Conservation (phyloP, 371 early-diverging fungal species). For the Lichtheimia corymbifera region DNA sequence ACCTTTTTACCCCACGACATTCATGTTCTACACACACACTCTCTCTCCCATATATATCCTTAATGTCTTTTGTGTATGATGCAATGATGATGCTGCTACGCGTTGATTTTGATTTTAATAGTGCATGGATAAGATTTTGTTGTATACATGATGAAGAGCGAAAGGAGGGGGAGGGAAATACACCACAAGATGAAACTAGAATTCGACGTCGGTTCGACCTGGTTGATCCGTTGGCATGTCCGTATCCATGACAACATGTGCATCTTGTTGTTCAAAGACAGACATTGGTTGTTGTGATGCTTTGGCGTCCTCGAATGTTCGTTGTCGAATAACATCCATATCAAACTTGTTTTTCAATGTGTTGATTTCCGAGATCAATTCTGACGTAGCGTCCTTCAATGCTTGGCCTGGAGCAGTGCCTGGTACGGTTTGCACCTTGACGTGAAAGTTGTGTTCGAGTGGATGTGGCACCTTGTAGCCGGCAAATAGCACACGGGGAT, state of each 20-base stretch:
- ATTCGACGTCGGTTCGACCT: background rate
- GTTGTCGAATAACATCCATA: conserved; percentile 55
- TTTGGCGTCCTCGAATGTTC: conserved; percentile 48
- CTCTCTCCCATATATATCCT: no score
- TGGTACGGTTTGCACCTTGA: conserved; percentile 91
- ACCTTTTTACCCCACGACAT: background rate
- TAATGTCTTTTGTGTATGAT: no score
- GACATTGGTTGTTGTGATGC: conserved; percentile 27
- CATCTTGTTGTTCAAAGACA: conserved; percentile 20
- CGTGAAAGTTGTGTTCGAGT: conserved; percentile 85
- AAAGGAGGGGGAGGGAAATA: no score
- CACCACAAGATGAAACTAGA: background rate
- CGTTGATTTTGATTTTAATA: no score
- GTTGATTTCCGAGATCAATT: conserved; percentile 78
- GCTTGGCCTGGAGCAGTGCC: conserved; percentile 85
- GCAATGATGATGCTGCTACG: no score
- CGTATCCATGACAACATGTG: background rate
- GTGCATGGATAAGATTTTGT: no score
- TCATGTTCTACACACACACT: no score
- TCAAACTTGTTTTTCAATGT: conserved; percentile 87
- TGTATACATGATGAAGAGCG: no score
- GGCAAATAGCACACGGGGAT: conserved; percentile 93
- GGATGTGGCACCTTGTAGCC: conserved; percentile 99
- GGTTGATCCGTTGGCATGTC: background rate
- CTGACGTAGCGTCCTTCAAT: conserved; percentile 75